These are phyloP conservation scores for Cucumis cinereus DNA, from an alignment of 306 rosid species.

Conservation along the genomic window DNA sequence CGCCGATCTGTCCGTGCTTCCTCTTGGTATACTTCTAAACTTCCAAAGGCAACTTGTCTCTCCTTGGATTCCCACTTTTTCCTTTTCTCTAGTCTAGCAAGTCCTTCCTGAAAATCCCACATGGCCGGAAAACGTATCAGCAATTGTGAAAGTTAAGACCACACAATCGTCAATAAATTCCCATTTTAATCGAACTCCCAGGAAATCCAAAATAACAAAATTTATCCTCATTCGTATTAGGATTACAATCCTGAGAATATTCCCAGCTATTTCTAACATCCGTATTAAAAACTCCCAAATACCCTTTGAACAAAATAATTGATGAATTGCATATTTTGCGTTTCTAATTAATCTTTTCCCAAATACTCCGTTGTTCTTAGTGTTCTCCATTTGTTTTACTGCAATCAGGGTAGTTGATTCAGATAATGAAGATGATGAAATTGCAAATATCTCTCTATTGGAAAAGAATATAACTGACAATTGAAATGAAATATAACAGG, in stretches of 20 bases:
- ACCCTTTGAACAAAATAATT: neutral
- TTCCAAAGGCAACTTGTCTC: constrained; percentile 50
- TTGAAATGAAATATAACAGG: neutral
- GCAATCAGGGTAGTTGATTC: neutral
- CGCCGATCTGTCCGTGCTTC: constrained; percentile 59
- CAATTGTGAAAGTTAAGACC: neutral
- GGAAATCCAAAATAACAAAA: neutral
- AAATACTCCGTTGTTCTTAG: neutral
- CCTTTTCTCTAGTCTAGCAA: constrained; percentile 66
- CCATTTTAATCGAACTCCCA: neutral
- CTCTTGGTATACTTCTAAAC: constrained; percentile 65
- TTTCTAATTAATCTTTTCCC: neutral
- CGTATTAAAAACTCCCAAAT: neutral
- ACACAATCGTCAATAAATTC: neutral
- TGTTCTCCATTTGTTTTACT: neutral
- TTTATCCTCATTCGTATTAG: neutral
- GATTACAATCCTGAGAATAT: neutral
- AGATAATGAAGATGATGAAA: neutral
- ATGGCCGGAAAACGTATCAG: neutral
- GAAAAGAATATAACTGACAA: neutral
- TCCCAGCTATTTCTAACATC: neutral
- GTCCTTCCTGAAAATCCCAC: constrained; percentile 69
- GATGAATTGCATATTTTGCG: neutral
- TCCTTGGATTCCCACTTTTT: constrained; percentile 68
- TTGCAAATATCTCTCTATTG: neutral